phyloP scores from a whole-genome alignment of 2,329 filamentous ascomycete species.

The Colletotrichum coccodes region DNA sequence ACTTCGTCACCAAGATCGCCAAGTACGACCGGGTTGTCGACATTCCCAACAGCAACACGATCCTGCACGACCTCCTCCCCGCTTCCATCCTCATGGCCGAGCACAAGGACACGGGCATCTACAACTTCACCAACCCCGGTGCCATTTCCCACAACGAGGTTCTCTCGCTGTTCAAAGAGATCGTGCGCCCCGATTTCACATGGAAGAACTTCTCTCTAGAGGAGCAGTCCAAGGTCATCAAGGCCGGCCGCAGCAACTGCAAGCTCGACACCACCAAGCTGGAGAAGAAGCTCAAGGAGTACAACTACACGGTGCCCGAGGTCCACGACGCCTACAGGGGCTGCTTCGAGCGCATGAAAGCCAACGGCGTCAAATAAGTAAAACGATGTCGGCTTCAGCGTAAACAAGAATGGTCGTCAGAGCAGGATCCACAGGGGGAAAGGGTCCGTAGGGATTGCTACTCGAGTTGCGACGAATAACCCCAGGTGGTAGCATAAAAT shows the following conservation, averaged over 20 bases:
- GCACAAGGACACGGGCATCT: constrained; percentile 70
- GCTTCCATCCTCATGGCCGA: constrained; percentile 69
- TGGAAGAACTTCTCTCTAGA: constrained; percentile 76
- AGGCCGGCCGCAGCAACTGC: constrained; percentile 75
- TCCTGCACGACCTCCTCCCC: constrained; percentile 72
- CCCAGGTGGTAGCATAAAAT: background rate
- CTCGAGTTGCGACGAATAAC: background rate
- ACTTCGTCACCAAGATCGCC: constrained; percentile 76
- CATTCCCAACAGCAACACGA: constrained; percentile 75
- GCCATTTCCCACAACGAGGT: constrained; percentile 79
- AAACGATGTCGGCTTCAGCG: constrained; percentile 3
- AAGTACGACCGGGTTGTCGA: constrained; percentile 73
- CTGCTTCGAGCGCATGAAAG: constrained; percentile 74
- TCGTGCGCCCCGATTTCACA: constrained; percentile 67
- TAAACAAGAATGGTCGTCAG: background rate
- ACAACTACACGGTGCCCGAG: constrained; percentile 67
- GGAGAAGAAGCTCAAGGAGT: constrained; percentile 67
- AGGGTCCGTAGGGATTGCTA: background rate
- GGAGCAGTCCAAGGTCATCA: constrained; percentile 74
- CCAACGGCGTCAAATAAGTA: constrained; percentile 59
- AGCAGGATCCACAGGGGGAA: background rate
- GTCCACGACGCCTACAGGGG: constrained; percentile 69
- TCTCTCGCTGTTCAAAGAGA: constrained; percentile 69
- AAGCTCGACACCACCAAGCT: constrained; percentile 72
- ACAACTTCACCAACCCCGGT: constrained; percentile 78